Base-by-base conservation (phyloP, 2,329 filamentous ascomycete genomes). In the Penicillium italicum region DNA sequence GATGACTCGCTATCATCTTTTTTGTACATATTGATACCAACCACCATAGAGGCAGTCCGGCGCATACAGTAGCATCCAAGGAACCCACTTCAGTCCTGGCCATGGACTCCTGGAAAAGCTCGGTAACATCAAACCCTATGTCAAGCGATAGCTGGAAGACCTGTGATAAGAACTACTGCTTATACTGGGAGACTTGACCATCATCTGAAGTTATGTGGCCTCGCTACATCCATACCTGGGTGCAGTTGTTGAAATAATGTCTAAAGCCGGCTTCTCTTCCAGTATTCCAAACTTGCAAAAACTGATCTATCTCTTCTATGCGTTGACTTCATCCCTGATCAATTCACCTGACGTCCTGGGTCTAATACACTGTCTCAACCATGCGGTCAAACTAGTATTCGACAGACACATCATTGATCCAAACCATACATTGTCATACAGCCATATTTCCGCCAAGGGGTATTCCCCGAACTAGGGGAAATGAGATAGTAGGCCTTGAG, bases 1-100 rank as follows among this genome's bases (percentile, higher is more conserved):
- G 58, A 64, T 62, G 62, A 64, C 57, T 55, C 50, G 53, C 48
- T 50, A 56, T 50, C 52, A 56, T 53, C 46, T 52, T 57, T 50
- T 50, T 37, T 52, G 36, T 54, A 49, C 36, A 55, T 55, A 55
- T 55, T 55, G 47, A 55, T 55, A 55, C 53, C 53, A 55, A 55
- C 22, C 24, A 54, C 51, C 45, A 54, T 54, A 54, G 51, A 54
- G 52, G 47, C 33, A 55, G 41, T 55, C 40, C 51, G 51, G 51
- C 51, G 51, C 37, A 54, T 54, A 54, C 44, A 44, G 48, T 44
- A 42, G 38, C 48, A 50, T 50, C n/a, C 22, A 42, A 49, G 45
- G 28, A 49, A 42, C 24, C 28, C 37, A 54, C 37, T 44, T 40
- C 41, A 42, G 24, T 42, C 31, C 22, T 54, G 26, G 5, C 4